Base-by-base conservation (phyloP, 129 eudicot species). In the Scalesia atractyloides region DNA sequence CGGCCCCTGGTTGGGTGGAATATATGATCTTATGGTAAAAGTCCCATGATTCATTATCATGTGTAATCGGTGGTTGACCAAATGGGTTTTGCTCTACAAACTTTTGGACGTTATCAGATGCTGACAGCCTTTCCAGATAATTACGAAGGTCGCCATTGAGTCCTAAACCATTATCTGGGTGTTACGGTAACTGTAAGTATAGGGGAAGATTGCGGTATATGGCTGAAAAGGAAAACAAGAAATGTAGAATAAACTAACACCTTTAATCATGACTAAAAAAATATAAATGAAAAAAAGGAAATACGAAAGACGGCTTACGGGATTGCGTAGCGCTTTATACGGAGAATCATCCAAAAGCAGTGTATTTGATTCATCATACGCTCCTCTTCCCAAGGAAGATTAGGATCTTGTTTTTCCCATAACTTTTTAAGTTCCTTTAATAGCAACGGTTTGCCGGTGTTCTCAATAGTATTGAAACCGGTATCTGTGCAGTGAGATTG, bases 301-400 rank as follows among this genome's bases (percentile, higher is more conserved):
- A 63, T 56, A 54, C 1, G 62, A 36, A 57, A 10, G 36, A 20
- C 44, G 64, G 72, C 82, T 73, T 78, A 90, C 97, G 5, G 97
- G 97, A 68, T 90, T 90, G 13, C 87, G 82, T 51, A 92, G 51
- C 44, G 96, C 96, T 68, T 90, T 87, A 60, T 79, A 72, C 8
- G 98, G 96, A 64, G 96, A 83, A 84, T 85, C 93, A 68, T 92
- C 98, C 73, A 92, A 73, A 80, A 92, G 53, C 47, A 92, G 81
- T 26, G 98, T 92, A 62, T 92, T 89, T 41, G 91, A 77, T 64
- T 78, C 88, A 72, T 87, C 75, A 76, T 85, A 89, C 11, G 60
- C 87, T 64, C 94, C 96, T 69, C 9, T 84, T 82, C 72, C 96
- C 95, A 87, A 0, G 91, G 94, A 80, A 92, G 98, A 76, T 66